phyloP scores from a whole-genome alignment of 2,329 filamentous ascomycete genomes.

The Venturia oleaginea region DNA sequence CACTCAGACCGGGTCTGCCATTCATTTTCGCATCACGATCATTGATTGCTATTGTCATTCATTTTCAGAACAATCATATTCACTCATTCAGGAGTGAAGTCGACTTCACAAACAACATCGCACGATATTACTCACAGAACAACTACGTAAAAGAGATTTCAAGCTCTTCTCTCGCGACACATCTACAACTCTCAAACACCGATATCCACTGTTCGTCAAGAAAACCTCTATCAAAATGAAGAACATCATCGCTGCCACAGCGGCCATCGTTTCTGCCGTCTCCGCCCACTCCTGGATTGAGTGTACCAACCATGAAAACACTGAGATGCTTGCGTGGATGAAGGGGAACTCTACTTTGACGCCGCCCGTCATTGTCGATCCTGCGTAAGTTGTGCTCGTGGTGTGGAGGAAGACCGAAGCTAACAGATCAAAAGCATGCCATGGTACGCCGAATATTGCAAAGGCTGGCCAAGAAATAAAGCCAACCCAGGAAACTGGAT shows the following conservation, averaged over 20 bases:
- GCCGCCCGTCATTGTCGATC: slow-evolving; percentile 14
- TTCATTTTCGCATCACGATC: neutral
- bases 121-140: neutral
- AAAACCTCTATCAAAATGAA: slow-evolving; percentile 9
- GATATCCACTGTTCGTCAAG: neutral
- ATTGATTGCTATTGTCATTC: slow-evolving; percentile 3
- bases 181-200: neutral
- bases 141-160: neutral
- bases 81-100: slow-evolving; percentile 8
- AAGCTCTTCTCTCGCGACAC: neutral
- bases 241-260: slow-evolving; percentile 7
- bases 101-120: neutral
- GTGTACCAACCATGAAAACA: slow-evolving; percentile 22
- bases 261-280: slow-evolving; percentile 11
- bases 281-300: slow-evolving; percentile 22
- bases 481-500: slow-evolving; percentile 22
- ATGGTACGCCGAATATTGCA: slow-evolving; percentile 19
- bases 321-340: slow-evolving; percentile 19
- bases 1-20: slow-evolving; percentile 6
- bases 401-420: neutral
- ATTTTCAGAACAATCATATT: neutral
- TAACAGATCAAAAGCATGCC: slow-evolving; percentile 17
- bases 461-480: slow-evolving; percentile 21
- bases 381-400: neutral
- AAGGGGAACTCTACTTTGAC: slow-evolving; percentile 17